Conservation (phyloP, 805 yeast species). For the Saturnispora besseyi region DNA sequence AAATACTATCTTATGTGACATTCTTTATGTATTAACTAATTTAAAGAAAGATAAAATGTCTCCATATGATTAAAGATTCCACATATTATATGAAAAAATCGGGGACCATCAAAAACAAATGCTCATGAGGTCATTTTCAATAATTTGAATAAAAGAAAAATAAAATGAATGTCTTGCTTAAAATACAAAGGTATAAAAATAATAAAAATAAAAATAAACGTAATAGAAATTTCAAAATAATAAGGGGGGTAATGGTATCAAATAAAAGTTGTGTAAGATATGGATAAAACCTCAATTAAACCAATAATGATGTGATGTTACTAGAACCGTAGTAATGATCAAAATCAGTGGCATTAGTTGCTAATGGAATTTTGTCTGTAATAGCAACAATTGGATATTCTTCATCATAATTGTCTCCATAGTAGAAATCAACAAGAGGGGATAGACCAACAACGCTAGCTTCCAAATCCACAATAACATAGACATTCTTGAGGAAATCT, state of each 20-base stretch:
- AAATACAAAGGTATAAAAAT: neutral
- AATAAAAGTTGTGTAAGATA: neutral
- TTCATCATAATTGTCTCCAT: neutral
- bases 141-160: neutral
- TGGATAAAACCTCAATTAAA: neutral
- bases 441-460: constrained; percentile 35
- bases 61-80: neutral
- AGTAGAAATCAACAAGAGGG: neutral
- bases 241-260: neutral
- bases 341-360: constrained; percentile 6
- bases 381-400: constrained; percentile 2
- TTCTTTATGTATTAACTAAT: neutral
- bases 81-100: neutral
- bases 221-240: neutral
- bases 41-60: neutral
- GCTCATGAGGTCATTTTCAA: neutral
- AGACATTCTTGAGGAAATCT: constrained; percentile 29
- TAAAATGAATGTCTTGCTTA: neutral
- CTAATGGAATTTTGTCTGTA: constrained; percentile 4
- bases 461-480: constrained; percentile 42
- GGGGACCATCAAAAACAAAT: neutral
- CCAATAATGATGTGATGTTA: constrained; percentile 1
- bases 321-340: constrained; percentile 3
- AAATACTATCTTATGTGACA: neutral
- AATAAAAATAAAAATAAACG: neutral